These are phyloP conservation scores for Daldinia sp. DNA, from an alignment of 2,329 filamentous ascomycete species.

Conservation along the genomic window DNA sequence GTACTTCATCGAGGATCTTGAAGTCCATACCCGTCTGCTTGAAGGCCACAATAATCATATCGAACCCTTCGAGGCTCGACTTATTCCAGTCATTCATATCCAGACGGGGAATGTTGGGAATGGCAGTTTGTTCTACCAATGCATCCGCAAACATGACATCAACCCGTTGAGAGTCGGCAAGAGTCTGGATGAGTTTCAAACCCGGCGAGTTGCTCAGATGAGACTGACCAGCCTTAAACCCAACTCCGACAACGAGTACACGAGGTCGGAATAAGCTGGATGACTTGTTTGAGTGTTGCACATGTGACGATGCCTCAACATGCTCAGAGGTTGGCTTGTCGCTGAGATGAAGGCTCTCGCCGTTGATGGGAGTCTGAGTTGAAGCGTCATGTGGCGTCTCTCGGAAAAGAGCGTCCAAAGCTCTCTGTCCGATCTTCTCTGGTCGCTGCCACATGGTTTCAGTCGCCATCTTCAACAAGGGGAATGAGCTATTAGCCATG, in stretches of 20 bases:
- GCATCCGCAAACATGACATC: conserved; percentile 61
- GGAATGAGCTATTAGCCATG: conserved; percentile 61
- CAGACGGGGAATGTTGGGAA: conserved; percentile 57
- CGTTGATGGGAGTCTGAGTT: neutral
- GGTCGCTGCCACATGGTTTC: conserved; percentile 60
- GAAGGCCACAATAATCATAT: conserved; percentile 59
- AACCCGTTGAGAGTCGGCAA: conserved; percentile 54
- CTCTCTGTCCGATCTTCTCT: conserved; percentile 53
- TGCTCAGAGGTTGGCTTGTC: conserved; percentile 2
- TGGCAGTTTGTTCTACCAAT: conserved; percentile 56
- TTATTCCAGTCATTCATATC: conserved; percentile 55
- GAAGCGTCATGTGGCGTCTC: conserved; percentile 10
- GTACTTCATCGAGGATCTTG: conserved; percentile 52
- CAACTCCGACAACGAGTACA: conserved; percentile 61
- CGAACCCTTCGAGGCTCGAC: conserved; percentile 55
- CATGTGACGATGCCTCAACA: neutral
- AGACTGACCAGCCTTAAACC: conserved; percentile 64
- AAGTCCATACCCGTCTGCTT: conserved; percentile 59
- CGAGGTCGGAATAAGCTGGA: conserved; percentile 42
- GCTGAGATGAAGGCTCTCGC: neutral
- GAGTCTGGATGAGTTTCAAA: conserved; percentile 56
- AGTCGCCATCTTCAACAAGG: conserved; percentile 59
- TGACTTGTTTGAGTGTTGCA: neutral
- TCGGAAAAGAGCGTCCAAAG: conserved; percentile 51
- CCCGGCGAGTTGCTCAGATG: conserved; percentile 63